Evolutionary conservation across 208 protist genomes (phyloP), one percentile per base, ranked within the genome.

Genomic region (Leishmania lainsoni): DNA sequence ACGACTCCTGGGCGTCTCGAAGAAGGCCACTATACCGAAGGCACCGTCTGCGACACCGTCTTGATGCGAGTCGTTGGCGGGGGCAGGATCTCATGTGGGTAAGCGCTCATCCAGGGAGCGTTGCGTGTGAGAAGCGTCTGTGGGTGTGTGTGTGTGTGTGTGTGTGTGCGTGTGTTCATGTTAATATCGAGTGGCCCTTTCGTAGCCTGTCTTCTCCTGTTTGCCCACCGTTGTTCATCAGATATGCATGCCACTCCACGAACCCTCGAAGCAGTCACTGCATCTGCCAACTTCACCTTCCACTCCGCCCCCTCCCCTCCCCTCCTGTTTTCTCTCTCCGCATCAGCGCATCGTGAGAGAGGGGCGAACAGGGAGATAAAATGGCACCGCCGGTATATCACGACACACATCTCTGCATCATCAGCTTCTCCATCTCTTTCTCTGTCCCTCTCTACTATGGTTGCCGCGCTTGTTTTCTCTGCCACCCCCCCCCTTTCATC

Each of bases 21-120:
- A 32, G 72, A 71, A 12, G 35, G 70, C 59, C 5, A 42, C 75
- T 12, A 74, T 89, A 29, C 80, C 84, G 4, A 88, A 88, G 54
- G 84, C 84, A 5, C 84, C 84, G n/a, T 75, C 76, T 12, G 65
- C 45, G 16, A 35, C 76, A 22, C 63, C 72, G 12, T 58, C 29
- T n/a, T 76, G 51, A 76, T 76, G 26, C 6, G 26, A 17, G 3
- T 32, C 2, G 48, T 16, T 35, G 14, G 29, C 26, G 20, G 54
- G 12, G 1, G 48, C 3, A 4, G 2, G 48, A 29, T 52, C 48
- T 39, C 14, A 22, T 10, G 65, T 1, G 29, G 16, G 17, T 42
- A 20, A 45, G 39, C 39, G 4, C 39, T 48, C 12, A 10, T 45
- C 6, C 3, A n/a, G 39, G 1, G 61, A 26, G 68, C 39, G 68